Evolutionary conservation across 2,329 filamentous ascomycete species (phyloP).

Genomic region (Exophiala lecanii-corni): DNA sequence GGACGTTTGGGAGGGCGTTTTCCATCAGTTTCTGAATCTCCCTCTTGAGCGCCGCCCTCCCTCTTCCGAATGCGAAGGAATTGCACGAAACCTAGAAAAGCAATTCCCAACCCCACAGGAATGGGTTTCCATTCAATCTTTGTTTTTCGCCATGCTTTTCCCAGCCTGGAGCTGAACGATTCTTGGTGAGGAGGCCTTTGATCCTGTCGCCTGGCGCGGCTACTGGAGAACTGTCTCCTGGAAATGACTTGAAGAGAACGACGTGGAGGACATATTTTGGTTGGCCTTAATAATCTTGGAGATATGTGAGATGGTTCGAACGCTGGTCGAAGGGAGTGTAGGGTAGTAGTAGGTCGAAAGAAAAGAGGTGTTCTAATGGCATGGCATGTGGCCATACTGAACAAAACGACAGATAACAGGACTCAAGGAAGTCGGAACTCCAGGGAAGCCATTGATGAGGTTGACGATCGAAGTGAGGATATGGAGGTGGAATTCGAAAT

Average conservation of each 20-base stretch:
- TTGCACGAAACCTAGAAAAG: constrained; percentile 75
- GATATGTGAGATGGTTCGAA: no score
- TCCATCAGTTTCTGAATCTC: constrained; percentile 32
- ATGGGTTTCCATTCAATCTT: constrained; percentile 86
- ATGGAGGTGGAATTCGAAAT: no score
- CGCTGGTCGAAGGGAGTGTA: no score
- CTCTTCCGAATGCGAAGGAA: constrained; percentile 66
- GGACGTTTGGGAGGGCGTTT: constrained; percentile 49
- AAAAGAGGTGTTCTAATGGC: no score
- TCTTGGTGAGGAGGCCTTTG: constrained; percentile 41
- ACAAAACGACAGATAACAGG: no score
- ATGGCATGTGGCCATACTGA: no score
- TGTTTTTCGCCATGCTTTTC: constrained; percentile 57
- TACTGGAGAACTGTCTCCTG: constrained; percentile 33
- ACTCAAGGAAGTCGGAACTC: no score
- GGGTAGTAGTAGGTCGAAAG: no score
- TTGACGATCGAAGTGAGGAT: no score
- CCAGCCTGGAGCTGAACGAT: constrained; percentile 54
- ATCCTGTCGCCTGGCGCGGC: constrained; percentile 34
- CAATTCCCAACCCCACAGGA: constrained; percentile 78
- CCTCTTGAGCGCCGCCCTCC: constrained; percentile 45
- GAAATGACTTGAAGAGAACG: constrained; percentile 7
- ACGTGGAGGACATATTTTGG: no score
- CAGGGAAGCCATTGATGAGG: no score
- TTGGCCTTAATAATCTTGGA: no score